Percentiles rank a stretch among this genome's conserved stretches.
phyloP scores from a whole-genome alignment of 208 protist species.

The Wallacemonas sp. region DNA sequence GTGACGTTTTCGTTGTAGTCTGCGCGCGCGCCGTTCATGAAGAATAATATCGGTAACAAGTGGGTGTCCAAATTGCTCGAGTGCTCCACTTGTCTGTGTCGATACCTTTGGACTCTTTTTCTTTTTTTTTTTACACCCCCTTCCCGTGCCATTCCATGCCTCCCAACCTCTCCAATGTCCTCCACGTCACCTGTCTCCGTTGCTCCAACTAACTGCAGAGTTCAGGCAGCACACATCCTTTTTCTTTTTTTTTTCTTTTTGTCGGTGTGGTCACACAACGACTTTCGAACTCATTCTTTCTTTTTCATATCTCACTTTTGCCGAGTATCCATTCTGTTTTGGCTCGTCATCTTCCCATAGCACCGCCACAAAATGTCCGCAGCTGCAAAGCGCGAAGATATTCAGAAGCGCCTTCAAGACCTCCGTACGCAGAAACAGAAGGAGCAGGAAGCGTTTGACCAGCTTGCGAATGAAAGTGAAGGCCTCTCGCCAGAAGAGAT shows the following conservation, averaged over 20 bases:
- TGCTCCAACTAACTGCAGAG: neutral
- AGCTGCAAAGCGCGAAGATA: slow-evolving; percentile 55
- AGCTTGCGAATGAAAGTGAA: slow-evolving; percentile 32
- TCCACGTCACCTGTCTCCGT: neutral
- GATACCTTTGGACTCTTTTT: no score
- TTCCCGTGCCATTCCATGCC: neutral
- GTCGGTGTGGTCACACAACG: neutral
- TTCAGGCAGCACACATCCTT: no score
- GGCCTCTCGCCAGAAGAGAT: slow-evolving; percentile 56
- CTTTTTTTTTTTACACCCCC: no score
- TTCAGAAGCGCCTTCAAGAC: slow-evolving; percentile 68
- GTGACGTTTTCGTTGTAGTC: no score
- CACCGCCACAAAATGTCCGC: no score
- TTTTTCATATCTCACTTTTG: neutral
- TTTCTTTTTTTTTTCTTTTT: neutral
- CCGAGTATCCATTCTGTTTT: neutral
- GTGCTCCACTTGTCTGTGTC: no score
- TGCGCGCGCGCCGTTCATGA: no score
- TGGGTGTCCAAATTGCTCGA: no score
- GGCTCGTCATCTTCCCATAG: neutral
- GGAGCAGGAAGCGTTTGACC: slow-evolving; percentile 71
- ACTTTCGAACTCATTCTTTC: no score
- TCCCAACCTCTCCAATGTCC: neutral
- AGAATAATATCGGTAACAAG: no score
- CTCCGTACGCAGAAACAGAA: slow-evolving; percentile 54